Evolutionary conservation across 441 rosid species (phyloP).

Genomic region (Manihot esculenta): DNA sequence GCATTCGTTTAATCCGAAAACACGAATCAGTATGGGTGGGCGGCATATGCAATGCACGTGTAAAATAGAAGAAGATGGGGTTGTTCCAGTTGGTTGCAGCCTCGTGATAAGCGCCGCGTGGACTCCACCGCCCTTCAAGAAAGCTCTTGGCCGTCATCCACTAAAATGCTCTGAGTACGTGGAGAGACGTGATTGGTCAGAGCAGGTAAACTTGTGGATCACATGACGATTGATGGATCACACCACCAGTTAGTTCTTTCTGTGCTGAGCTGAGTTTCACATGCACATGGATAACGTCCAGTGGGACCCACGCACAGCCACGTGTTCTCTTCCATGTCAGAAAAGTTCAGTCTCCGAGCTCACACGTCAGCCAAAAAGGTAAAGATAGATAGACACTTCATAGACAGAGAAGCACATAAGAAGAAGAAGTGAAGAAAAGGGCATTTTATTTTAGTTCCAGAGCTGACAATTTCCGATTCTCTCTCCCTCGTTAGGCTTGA

Average conservation of each 20-base stretch:
- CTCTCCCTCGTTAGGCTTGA: too few species aligned
- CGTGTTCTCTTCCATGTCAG: conserved; percentile 50
- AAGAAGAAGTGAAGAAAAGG: neutral
- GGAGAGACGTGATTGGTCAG: conserved; percentile 22
- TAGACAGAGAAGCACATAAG: neutral
- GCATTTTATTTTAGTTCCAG: too few species aligned
- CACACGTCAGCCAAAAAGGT: conserved; percentile 42
- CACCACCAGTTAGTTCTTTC: too few species aligned
- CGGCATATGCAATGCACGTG: too few species aligned
- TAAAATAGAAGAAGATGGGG: too few species aligned
- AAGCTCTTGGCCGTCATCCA: neutral
- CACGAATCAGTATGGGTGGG: too few species aligned
- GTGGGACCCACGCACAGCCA: conserved; percentile 27
- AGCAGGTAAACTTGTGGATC: conserved; percentile 37
- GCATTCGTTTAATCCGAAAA: too few species aligned
- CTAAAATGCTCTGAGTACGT: conserved; percentile 12
- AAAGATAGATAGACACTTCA: conserved; percentile 4
- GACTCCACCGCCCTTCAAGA: neutral
- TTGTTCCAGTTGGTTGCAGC: too few species aligned
- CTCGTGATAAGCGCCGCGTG: neutral
- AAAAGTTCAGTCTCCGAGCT: conserved; percentile 30
- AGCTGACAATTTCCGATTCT: too few species aligned
- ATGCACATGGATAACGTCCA: conserved; percentile 48
- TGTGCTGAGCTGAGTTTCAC: conserved; percentile 22
- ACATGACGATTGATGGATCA: conserved; percentile 9